These are phyloP conservation scores for Neopestalotiopsis rosae DNA, from an alignment of 2,329 filamentous ascomycete genomes.

Conservation along the genomic window DNA sequence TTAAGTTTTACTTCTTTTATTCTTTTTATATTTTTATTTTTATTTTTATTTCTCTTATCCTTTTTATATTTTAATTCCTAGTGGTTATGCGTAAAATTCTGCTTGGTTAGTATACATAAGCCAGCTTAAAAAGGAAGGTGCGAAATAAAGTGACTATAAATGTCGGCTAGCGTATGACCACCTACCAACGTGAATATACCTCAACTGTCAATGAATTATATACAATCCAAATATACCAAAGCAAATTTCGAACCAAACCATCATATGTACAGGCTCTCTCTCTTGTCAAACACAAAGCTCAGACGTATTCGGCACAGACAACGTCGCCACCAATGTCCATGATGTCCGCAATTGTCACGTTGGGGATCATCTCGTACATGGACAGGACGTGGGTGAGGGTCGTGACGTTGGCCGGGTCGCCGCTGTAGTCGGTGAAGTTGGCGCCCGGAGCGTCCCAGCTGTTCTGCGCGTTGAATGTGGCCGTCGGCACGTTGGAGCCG, in stretches of 20 bases:
- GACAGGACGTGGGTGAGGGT: slow-evolving; percentile 8
- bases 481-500: slow-evolving; percentile 25
- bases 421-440: slow-evolving; percentile 24
- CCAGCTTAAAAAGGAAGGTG: not conserved
- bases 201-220: too few relatives aligned
- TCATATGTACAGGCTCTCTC: not conserved
- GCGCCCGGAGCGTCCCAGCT: slow-evolving; percentile 6
- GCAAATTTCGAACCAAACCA: not conserved
- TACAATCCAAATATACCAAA: not conserved
- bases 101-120: not conserved
- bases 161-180: not conserved
- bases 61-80: too few relatives aligned
- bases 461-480: slow-evolving; percentile 8
- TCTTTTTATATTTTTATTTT: too few relatives aligned
- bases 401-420: slow-evolving; percentile 17
- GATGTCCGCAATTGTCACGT: slow-evolving; percentile 35
- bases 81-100: not conserved
- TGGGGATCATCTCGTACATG: slow-evolving; percentile 28
- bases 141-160: not conserved
- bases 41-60: too few relatives aligned
- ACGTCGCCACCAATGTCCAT: slow-evolving; percentile 26
- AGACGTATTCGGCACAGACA: slow-evolving; percentile 27
- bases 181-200: too few relatives aligned
- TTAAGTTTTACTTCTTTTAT: too few relatives aligned
- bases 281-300: not conserved